Evolutionary conservation across 2,329 filamentous ascomycete species (phyloP).

Genomic region (Lasiodiplodia theobromae): DNA sequence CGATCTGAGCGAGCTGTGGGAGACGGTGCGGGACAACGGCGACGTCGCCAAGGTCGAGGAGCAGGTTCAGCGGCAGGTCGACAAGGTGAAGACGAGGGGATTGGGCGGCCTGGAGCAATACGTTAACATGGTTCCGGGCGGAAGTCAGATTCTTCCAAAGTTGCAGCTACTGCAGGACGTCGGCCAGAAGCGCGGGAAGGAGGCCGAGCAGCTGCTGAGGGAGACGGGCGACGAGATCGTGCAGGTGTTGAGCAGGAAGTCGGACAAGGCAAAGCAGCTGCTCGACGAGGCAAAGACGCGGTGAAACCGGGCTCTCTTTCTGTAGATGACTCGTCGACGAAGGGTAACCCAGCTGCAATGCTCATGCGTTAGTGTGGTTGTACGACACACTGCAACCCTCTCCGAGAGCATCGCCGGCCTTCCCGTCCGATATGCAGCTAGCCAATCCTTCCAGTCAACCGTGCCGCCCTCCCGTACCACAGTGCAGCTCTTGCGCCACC

Average conservation of each 20-base stretch:
- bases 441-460: not conserved
- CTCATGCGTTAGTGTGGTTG: not conserved
- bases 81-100: conserved; percentile 64
- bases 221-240: conserved; percentile 55
- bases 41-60: conserved; percentile 65
- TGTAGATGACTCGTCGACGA: not conserved
- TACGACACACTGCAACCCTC: not conserved
- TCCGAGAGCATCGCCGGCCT: not conserved
- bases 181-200: conserved; percentile 71
- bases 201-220: conserved; percentile 73
- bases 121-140: conserved; percentile 70
- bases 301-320: not conserved
- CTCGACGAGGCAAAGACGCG: conserved; percentile 30
- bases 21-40: conserved; percentile 67
- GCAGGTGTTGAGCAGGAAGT: conserved; percentile 31
- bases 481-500: not conserved
- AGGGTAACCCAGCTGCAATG: not conserved
- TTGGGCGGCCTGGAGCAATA: conserved; percentile 65
- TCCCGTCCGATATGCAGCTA: not conserved
- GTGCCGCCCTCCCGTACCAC: not conserved
- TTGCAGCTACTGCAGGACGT: conserved; percentile 69
- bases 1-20: conserved; percentile 69
- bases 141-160: conserved; percentile 70
- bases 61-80: conserved; percentile 65
- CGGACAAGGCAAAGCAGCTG: conserved; percentile 33